Evolutionary conservation across 2,329 filamentous ascomycete genomes (phyloP).

Genomic region (Sphaceloma murrayae): DNA sequence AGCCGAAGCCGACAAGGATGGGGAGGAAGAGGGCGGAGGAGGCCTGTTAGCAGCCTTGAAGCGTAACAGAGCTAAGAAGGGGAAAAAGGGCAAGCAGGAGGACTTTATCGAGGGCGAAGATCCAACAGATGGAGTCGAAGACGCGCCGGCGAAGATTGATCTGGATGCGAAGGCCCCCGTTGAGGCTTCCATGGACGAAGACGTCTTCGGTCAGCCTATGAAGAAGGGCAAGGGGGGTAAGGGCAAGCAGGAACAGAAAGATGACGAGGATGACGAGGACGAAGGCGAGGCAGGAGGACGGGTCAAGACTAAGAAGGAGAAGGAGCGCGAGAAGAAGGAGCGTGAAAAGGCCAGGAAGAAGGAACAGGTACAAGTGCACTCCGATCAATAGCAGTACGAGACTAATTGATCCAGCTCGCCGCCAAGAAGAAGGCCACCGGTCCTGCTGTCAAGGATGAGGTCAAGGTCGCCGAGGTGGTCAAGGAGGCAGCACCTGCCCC

Average conservation of each 20-base stretch:
- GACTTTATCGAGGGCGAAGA: conserved; percentile 64
- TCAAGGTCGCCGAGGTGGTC: conserved; percentile 33
- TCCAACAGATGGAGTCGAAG: conserved; percentile 31
- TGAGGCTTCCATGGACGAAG: conserved; percentile 63
- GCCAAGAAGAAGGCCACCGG: conserved; percentile 69
- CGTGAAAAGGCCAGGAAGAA: conserved; percentile 97
- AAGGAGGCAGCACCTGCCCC: conserved; percentile 42
- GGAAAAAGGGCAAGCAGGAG: conserved; percentile 77
- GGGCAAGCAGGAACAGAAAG: conserved; percentile 30
- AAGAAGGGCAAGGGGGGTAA: conserved; percentile 59
- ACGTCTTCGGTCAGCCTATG: conserved; percentile 68
- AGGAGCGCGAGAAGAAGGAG: conserved; percentile 97
- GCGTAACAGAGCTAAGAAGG: conserved; percentile 40
- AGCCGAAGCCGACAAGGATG: conserved; percentile 40
- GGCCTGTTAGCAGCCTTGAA: conserved; percentile 38
- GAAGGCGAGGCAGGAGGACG: conserved; percentile 51
- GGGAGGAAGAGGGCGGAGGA: conserved; percentile 41
- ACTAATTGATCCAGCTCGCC: conserved; percentile 43
- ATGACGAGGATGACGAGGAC: conserved; percentile 36
- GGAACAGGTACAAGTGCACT: conserved; percentile 77
- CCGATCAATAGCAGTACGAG: no score
- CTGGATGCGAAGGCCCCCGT: conserved; percentile 61
- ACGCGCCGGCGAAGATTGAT: conserved; percentile 32
- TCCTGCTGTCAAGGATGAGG: conserved; percentile 31
- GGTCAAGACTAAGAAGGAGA: conserved; percentile 93